Evolutionary conservation across 495 filamentous ascomycete species (phyloP).

Genomic region (Melanomma pulvis-pyrius): DNA sequence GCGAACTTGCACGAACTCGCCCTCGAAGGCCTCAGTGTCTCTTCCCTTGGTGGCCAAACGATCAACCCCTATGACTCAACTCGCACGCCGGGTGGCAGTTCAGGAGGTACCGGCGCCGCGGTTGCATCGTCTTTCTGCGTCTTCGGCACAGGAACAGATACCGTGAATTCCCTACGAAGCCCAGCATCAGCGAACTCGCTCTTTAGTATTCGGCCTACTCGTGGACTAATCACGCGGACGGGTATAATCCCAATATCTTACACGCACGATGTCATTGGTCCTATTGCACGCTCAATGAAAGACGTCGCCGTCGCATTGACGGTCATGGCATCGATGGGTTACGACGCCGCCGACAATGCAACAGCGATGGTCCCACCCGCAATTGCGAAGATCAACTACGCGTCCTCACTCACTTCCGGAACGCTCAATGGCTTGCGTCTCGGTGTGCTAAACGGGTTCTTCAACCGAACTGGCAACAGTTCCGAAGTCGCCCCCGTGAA

Average conservation of each 20-base stretch:
- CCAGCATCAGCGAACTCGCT: slow-evolving; percentile 65
- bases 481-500: slow-evolving; percentile 60
- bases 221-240: slow-evolving; percentile 55
- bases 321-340: slow-evolving; percentile 58
- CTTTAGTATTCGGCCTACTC: slow-evolving; percentile 63
- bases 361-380: slow-evolving; percentile 48
- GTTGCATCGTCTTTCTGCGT: slow-evolving; percentile 62
- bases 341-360: slow-evolving; percentile 51
- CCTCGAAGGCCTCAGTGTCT: slow-evolving; percentile 63
- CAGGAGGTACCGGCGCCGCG: slow-evolving; percentile 63
- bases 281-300: slow-evolving; percentile 57
- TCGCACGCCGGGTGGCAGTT: slow-evolving; percentile 66
- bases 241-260: slow-evolving; percentile 64
- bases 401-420: slow-evolving; percentile 43
- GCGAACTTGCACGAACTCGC: slow-evolving; percentile 68
- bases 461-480: slow-evolving; percentile 44
- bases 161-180: slow-evolving; percentile 63
- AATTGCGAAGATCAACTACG: slow-evolving; percentile 49
- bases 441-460: slow-evolving; percentile 55
- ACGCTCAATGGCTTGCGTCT: slow-evolving; percentile 50
- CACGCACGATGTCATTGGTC: slow-evolving; percentile 65
- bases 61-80: slow-evolving; percentile 64
- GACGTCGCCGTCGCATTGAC: slow-evolving; percentile 60
- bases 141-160: slow-evolving; percentile 64
- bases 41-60: slow-evolving; percentile 63